phyloP scores from a whole-genome alignment of 2,329 filamentous ascomycete species.

The Curvularia eragrostidis region DNA sequence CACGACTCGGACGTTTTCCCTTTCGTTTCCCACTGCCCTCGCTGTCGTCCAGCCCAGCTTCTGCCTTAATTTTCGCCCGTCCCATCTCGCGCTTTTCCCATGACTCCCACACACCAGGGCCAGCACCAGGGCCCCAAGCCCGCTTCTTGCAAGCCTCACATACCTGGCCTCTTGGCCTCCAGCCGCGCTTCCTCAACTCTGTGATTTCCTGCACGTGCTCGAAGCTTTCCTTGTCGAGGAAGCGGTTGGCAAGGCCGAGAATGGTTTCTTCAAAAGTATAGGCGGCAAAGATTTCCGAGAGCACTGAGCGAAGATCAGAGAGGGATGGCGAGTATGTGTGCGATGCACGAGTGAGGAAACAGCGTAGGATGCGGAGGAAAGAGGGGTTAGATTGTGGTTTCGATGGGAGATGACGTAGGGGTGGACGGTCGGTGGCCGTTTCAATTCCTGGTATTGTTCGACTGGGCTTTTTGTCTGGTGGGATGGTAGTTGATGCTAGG shows the following conservation, averaged over 20 bases:
- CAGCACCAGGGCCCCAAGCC: constrained; percentile 88
- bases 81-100: constrained; percentile 69
- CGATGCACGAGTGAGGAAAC: constrained; percentile 84
- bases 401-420: constrained; percentile 29
- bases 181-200: constrained; percentile 79
- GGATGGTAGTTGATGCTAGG: constrained; percentile 68
- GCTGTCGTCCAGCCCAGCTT: constrained; percentile 47
- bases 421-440: constrained; percentile 23
- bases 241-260: constrained; percentile 79
- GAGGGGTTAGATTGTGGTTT: constrained; percentile 65
- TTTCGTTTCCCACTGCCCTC: constrained; percentile 55
- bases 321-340: constrained; percentile 78
- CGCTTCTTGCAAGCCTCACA: constrained; percentile 86
- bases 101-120: constrained; percentile 76
- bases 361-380: constrained; percentile 86
- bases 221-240: constrained; percentile 89
- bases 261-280: constrained; percentile 96
- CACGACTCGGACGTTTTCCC: constrained; percentile 24
- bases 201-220: constrained; percentile 78
- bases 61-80: constrained; percentile 54
- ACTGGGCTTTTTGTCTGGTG: constrained; percentile 23
- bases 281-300: constrained; percentile 89
- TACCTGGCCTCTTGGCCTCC: constrained; percentile 83
- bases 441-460: constrained; percentile 37
- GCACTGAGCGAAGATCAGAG: constrained; percentile 82